A percentile compares a stretch with the other conserved stretches of the same genome.
phyloP scores from a whole-genome alignment of 805 yeast species.

The Candida insectalens region DNA sequence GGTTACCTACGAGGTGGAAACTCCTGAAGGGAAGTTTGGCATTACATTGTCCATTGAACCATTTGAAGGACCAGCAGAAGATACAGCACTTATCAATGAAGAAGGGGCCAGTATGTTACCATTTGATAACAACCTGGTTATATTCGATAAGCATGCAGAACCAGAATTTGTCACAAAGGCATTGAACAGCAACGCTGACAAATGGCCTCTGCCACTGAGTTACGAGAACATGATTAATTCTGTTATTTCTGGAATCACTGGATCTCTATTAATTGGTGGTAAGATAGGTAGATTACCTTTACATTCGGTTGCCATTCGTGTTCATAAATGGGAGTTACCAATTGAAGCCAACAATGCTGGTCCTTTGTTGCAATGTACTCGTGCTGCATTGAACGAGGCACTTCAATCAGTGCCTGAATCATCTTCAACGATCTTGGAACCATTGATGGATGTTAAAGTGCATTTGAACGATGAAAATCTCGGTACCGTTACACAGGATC shows the following conservation, averaged over 20 bases:
- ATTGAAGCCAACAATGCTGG: slow-evolving; percentile 30
- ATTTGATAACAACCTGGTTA: slow-evolving; percentile 36
- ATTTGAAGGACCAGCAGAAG: slow-evolving; percentile 24
- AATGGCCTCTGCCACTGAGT: slow-evolving; percentile 39
- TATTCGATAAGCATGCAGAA: slow-evolving; percentile 24
- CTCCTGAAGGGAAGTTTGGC: slow-evolving; percentile 9
- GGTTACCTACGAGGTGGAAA: slow-evolving; percentile 14
- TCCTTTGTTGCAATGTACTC: slow-evolving; percentile 34
- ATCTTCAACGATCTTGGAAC: slow-evolving; percentile 62
- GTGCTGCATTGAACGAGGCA: slow-evolving; percentile 33
- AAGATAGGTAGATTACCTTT: slow-evolving; percentile 45
- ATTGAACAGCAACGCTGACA: slow-evolving; percentile 6
- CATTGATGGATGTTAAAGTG: slow-evolving; percentile 71
- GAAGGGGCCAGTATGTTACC: slow-evolving; percentile 32
- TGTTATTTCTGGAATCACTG: slow-evolving; percentile 46
- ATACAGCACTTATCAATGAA: slow-evolving; percentile 22
- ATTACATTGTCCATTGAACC: slow-evolving; percentile 21
- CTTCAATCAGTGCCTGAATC: slow-evolving; percentile 20
- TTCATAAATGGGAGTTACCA: slow-evolving; percentile 46
- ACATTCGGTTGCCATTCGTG: slow-evolving; percentile 48
- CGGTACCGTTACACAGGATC: slow-evolving; percentile 79
- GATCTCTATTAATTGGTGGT: slow-evolving; percentile 63
- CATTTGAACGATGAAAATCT: slow-evolving; percentile 60
- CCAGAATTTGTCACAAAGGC: slow-evolving; percentile 17
- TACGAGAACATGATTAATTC: slow-evolving; percentile 44